Percentiles rank a stretch among this genome's conserved stretches.
phyloP scores from a whole-genome alignment of 163 green algal species.

The Scenedesmus sp. region DNA sequence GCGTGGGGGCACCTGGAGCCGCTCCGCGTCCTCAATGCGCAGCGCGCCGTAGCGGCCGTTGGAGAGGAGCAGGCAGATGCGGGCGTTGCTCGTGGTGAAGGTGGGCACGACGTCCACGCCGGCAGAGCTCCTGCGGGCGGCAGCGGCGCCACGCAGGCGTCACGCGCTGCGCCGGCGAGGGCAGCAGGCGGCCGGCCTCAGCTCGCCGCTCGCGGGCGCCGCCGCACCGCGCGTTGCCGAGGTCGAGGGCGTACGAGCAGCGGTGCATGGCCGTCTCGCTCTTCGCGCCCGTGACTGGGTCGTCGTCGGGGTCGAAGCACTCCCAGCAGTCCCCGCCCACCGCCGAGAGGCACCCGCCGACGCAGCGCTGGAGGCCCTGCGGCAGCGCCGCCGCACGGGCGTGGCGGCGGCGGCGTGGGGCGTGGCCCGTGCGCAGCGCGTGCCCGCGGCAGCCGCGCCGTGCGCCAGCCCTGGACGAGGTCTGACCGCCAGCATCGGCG shows the following conservation, averaged over 20 bases:
- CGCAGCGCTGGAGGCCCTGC: conserved; percentile 67
- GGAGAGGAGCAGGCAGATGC: conserved; percentile 82
- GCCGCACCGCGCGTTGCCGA: conserved; percentile 53
- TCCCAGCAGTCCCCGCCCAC: conserved; percentile 58
- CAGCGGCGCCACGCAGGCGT: background rate
- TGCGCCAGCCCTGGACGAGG: no score
- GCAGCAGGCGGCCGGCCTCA: no score
- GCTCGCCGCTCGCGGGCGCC: no score
- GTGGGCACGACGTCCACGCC: conserved; percentile 79
- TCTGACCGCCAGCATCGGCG: no score
- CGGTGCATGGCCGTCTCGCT: conserved; percentile 28
- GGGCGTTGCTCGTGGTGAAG: conserved; percentile 87
- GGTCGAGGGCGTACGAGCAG: conserved; percentile 80
- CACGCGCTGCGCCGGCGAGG: background rate
- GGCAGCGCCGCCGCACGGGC: no score
- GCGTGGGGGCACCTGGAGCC: conserved; percentile 68
- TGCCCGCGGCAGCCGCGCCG: no score
- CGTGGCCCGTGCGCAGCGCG: no score
- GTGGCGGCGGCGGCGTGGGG: no score
- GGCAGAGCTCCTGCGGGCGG: conserved; percentile 33
- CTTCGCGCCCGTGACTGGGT: conserved; percentile 9
- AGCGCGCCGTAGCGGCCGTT: conserved; percentile 71
- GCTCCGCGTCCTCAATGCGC: conserved; percentile 82
- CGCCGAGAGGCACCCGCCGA: conserved; percentile 53
- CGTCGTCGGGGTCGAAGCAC: conserved; percentile 58